Evolutionary conservation across 257 asterid genomes (phyloP), one percentile per base, ranked within the genome.

Genomic region (Solanum pimpinellifolium): DNA sequence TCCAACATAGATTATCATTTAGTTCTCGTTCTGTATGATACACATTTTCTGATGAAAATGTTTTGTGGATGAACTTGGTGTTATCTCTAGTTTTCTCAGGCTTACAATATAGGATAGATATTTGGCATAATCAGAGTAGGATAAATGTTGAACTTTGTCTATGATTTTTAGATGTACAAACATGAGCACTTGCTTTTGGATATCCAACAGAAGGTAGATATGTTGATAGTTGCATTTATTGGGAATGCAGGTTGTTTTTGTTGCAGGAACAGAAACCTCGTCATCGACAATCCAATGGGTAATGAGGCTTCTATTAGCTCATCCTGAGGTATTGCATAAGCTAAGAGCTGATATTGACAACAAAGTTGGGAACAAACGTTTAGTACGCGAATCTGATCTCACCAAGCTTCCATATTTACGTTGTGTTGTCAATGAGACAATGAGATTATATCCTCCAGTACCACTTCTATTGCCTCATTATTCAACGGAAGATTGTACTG

Each of bases 251-350:
- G 27, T 89, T 10, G 78, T 93, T 92, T 84, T 92, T n/a, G 35
- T 90, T 27, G 95, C 94, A 15, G 97, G 95, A 83, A 91, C 91
- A 37, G 94, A 91, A 52, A 94, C 95, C 31, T 87, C 93, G 4
- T 85, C 89, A 15, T 16, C 44, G 33, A 88, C 94, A 2, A 82
- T 89, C 1, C 93, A 91, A 89, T 88, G 93, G 90, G 92, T 93
- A 1, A 88, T 93, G 92, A 90, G 90, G 4, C 91, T 91, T 52
- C 89, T 94, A 31, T 81, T 93, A 83, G 83, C 83, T 20, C 90
- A 93, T 31, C 94, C 93, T 1, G 83, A 88, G 41, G 84, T 82
- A 49, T 27, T 94, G 35, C 86, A 14, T 16, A 92, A 90, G 62
- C 77, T 92, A 11, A 91, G 90, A 56, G 49, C 74, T 46, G 97